Evolutionary conservation across 2,329 filamentous ascomycete species (phyloP).

Genomic region (Botrytis cinerea): DNA sequence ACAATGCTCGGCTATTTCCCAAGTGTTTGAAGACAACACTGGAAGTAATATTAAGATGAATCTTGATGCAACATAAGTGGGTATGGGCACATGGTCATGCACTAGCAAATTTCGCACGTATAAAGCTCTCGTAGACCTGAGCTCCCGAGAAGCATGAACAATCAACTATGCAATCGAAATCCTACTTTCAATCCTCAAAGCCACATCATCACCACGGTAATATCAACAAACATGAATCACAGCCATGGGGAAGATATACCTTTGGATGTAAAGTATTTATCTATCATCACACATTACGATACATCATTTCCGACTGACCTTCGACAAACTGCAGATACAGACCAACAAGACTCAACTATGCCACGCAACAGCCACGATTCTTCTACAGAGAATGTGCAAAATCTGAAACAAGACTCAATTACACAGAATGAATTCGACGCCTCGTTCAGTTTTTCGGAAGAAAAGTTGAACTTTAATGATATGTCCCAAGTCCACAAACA

Average conservation of each 20-base stretch:
- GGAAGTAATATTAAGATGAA: no score
- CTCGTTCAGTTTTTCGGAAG: neutral
- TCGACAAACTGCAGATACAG: neutral
- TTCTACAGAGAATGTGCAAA: neutral
- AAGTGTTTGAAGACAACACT: no score
- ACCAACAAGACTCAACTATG: neutral
- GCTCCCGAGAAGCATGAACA: neutral
- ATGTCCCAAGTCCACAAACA: neutral
- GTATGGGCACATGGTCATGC: neutral
- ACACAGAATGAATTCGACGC: neutral
- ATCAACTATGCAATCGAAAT: neutral
- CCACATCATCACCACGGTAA: neutral
- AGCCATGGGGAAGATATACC: neutral
- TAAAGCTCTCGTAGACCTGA: neutral
- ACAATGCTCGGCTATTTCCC: no score
- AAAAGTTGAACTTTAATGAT: neutral
- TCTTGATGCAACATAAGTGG: neutral
- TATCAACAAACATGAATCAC: neutral
- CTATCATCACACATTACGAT: no score
- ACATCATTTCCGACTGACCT: neutral
- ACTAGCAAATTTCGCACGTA: neutral
- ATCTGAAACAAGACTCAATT: neutral
- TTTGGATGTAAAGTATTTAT: neutral
- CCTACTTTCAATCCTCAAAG: neutral
- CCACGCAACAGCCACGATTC: neutral